Conservation (phyloP, 2,329 filamentous ascomycete genomes). For the Claviceps sorghi region DNA sequence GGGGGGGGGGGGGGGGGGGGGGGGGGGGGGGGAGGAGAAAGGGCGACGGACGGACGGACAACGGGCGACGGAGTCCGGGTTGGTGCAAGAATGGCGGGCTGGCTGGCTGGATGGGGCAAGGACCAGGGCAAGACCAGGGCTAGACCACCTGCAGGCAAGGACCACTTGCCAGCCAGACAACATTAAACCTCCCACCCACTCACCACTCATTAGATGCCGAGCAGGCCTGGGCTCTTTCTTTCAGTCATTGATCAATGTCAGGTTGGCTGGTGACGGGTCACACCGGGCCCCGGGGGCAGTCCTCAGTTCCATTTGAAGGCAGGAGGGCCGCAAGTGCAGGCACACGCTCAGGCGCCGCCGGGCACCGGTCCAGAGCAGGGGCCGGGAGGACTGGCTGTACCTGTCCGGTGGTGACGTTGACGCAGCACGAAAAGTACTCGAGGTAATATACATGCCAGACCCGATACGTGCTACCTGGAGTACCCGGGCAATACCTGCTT, state of each 20-base stretch:
- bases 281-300: too few relatives aligned
- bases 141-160: not conserved
- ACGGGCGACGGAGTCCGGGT: not conserved
- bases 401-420: too few relatives aligned
- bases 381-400: too few relatives aligned
- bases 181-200: too few relatives aligned
- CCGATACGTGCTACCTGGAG: too few relatives aligned
- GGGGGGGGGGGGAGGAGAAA: slow-evolving; percentile 1
- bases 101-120: not conserved
- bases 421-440: too few relatives aligned
- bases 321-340: not conserved
- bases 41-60: slow-evolving; percentile 4
- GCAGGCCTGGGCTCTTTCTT: not conserved
- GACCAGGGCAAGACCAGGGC: not conserved
- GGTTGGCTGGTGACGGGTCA: not conserved
- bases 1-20: not conserved
- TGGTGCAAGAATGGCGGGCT: not conserved
- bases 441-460: too few relatives aligned
- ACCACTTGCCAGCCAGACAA: not conserved
- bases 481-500: too few relatives aligned
- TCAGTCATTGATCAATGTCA: too few relatives aligned
- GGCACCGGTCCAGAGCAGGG: not conserved
- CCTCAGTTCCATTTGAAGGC: too few relatives aligned
- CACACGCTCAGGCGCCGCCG: not conserved
- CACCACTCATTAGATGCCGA: too few relatives aligned